A percentile compares a stretch with the other conserved stretches of the same genome.
phyloP scores from a whole-genome alignment of 1,284 basidiomycete genomes.

The Apiotrichum gamsii region DNA sequence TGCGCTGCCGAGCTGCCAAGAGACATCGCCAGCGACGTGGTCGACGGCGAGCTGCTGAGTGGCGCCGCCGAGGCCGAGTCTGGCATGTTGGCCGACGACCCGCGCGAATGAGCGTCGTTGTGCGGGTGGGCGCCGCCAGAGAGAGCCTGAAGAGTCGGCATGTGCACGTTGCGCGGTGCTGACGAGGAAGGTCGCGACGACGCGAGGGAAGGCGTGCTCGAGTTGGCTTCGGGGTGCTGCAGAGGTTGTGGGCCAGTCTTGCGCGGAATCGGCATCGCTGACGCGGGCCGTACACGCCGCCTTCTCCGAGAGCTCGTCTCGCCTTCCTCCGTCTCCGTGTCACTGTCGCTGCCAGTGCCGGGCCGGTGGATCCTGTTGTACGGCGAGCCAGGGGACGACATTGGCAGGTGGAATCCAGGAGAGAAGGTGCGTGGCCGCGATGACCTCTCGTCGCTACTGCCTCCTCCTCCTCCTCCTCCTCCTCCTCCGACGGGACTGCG shows the following conservation, averaged over 20 bases:
- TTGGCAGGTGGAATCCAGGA: conserved; percentile 39
- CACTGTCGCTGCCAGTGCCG: conserved; percentile 10
- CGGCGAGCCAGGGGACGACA: conserved; percentile 34
- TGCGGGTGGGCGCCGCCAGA: not conserved
- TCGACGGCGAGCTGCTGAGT: not conserved
- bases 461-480: too few relatives aligned
- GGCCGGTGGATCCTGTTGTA: conserved; percentile 12
- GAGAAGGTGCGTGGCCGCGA: conserved; percentile 27
- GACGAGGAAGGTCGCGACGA: not conserved
- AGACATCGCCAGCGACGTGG: not conserved
- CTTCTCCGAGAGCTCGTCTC: not conserved
- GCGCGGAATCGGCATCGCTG: conserved; percentile 22
- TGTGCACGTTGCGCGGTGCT: conserved; percentile 1
- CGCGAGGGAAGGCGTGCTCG: not conserved
- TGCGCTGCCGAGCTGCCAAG: too few relatives aligned
- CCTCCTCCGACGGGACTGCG: too few relatives aligned
- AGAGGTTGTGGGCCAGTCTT: not conserved
- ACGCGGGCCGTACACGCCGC: conserved; percentile 21
- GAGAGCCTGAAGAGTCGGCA: conserved; percentile 1
- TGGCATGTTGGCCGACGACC: too few relatives aligned
- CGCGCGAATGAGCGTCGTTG: too few relatives aligned
- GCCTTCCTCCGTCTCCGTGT: conserved; percentile 25
- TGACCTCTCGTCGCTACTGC: too few relatives aligned
- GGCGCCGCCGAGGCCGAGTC: not conserved
- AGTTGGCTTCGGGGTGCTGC: not conserved